A percentile compares a stretch with the other conserved stretches of the same genome.
These are phyloP conservation scores for Termitomyces sp. DNA, from an alignment of 768 basidiomycete species.

Conservation along the genomic window DNA sequence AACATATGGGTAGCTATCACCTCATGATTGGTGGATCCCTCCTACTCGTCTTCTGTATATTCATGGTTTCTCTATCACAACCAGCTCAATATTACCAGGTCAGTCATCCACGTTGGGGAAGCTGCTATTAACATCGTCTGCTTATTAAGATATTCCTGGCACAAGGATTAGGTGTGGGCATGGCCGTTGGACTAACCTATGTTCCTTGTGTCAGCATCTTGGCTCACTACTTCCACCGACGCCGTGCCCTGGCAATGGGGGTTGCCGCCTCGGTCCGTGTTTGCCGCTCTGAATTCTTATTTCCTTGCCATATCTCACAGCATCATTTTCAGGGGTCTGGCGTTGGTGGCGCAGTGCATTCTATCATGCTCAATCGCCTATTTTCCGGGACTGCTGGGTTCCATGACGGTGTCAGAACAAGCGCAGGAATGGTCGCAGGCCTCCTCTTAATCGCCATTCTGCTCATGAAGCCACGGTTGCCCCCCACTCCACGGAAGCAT, in stretches of 20 bases:
- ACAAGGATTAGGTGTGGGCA: conserved; percentile 43
- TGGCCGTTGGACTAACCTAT: conserved; percentile 41
- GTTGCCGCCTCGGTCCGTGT: conserved; percentile 36
- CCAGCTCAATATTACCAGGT: conserved; percentile 26
- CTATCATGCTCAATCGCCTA: conserved; percentile 56
- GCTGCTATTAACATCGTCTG: neutral
- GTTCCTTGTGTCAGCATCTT: conserved; percentile 41
- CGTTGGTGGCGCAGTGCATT: conserved; percentile 54
- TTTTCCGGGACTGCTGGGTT: conserved; percentile 43
- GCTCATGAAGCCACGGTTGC: conserved; percentile 35
- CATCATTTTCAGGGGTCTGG: conserved; percentile 37
- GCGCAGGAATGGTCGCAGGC: conserved; percentile 27
- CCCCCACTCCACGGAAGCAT: conserved; percentile 26
- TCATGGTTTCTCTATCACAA: conserved; percentile 26
- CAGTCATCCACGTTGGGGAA: neutral
- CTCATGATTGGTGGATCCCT: conserved; percentile 23
- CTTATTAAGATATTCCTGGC: conserved; percentile 37
- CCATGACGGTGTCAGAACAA: conserved; percentile 39
- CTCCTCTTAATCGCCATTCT: conserved; percentile 24
- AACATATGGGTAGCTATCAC: conserved; percentile 15
- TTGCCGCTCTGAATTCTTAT: conserved; percentile 2
- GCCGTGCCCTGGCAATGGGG: conserved; percentile 44
- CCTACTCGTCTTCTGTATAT: conserved; percentile 24
- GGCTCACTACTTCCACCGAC: conserved; percentile 42
- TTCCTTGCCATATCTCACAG: neutral